A percentile compares a stretch with the other conserved stretches of the same genome.
phyloP scores from a whole-genome alignment of 1,284 basidiomycete species.

The Termitomyces sp. region DNA sequence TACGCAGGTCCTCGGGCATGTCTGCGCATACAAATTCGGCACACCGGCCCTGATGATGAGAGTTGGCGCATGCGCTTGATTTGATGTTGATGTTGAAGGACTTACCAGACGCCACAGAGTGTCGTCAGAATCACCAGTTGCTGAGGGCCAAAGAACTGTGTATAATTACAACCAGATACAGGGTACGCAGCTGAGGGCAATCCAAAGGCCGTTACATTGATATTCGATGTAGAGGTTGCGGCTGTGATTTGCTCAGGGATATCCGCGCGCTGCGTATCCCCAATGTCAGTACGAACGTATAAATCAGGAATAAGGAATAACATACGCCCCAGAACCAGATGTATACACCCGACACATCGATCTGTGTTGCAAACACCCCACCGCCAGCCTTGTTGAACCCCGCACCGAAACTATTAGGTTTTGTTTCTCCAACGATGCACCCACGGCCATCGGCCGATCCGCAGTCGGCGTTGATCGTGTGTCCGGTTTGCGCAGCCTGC shows the following conservation, averaged over 20 bases:
- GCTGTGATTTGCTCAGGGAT: conserved; percentile 35
- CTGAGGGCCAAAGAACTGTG: conserved; percentile 50
- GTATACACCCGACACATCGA: conserved; percentile 55
- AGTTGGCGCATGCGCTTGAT: neutral
- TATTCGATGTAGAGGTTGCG: conserved; percentile 29
- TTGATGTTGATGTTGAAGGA: neutral
- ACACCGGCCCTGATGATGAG: conserved; percentile 43
- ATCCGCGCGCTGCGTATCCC: conserved; percentile 21
- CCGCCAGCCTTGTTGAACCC: conserved; percentile 64
- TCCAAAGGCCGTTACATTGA: conserved; percentile 42
- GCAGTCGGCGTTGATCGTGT: conserved; percentile 38
- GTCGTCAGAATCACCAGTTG: conserved; percentile 47
- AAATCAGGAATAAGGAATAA: conserved; percentile 5
- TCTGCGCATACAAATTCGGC: conserved; percentile 33
- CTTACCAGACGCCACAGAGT: conserved; percentile 47
- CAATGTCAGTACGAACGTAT: neutral
- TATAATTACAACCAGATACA: conserved; percentile 39
- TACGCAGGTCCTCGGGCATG: conserved; percentile 34
- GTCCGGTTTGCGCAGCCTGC: conserved; percentile 29
- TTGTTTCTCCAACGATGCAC: conserved; percentile 58
- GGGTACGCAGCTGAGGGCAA: conserved; percentile 32
- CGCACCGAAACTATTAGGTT: conserved; percentile 52
- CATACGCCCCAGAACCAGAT: conserved; percentile 78
- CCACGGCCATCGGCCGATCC: conserved; percentile 40
- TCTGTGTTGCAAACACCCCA: conserved; percentile 69